Conservation (phyloP, 306 rosid genomes). For the Astragalus membranaceus region DNA sequence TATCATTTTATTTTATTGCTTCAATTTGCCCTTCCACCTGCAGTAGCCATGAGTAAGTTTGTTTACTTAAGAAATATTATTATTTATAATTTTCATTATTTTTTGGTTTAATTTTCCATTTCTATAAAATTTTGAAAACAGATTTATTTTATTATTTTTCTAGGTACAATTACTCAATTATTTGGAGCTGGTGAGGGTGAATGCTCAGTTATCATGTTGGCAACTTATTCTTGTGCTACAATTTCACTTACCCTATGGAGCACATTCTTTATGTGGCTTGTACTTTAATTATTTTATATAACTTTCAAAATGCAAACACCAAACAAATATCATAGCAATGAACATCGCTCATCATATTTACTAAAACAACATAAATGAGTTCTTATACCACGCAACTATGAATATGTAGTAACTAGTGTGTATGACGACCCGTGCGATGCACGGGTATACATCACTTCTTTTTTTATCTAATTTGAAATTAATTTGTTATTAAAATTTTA, state of each 20-base stretch:
- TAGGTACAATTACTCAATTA: constrained; percentile 21
- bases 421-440: no score
- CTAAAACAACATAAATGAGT: no score
- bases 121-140: not conserved
- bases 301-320: no score
- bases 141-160: not conserved
- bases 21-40: constrained; percentile 41
- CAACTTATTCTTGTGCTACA: constrained; percentile 9
- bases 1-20: constrained; percentile 33
- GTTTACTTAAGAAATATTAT: no score
- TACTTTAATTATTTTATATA: not conserved
- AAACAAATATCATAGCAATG: no score
- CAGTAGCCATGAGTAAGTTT: constrained; percentile 26
- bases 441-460: no score
- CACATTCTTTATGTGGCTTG: constrained; percentile 6
- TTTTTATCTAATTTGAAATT: no score
- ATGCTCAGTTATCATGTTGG: constrained; percentile 20
- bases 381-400: no score
- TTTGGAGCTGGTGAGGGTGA: constrained; percentile 23
- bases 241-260: constrained; percentile 4
- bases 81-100: no score
- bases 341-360: no score
- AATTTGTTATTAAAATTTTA: no score
- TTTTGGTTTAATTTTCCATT: not conserved
- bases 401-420: no score